These are phyloP conservation scores for Chytriomyces hyalinus DNA, from an alignment of 192 early-diverging fungal species.

Conservation along the genomic window DNA sequence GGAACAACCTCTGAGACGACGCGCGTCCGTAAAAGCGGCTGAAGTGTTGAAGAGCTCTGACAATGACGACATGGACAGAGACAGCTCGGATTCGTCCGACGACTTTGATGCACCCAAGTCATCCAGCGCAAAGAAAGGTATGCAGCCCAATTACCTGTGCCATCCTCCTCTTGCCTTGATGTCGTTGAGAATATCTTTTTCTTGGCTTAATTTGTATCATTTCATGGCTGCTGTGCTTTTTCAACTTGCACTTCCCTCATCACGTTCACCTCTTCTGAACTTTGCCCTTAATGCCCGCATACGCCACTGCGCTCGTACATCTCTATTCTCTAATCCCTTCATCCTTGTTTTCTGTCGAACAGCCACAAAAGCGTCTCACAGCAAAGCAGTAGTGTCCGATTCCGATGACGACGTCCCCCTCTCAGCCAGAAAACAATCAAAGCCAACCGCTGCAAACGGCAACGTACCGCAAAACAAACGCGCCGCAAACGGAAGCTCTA, in stretches of 20 bases:
- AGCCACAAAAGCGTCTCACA: constrained; percentile 13
- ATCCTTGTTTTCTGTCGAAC: background rate
- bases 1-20: background rate
- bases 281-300: background rate
- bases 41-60: background rate
- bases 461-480: too few species aligned
- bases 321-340: background rate
- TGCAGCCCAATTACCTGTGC: background rate
- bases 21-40: background rate
- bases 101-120: background rate
- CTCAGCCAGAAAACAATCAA: constrained; percentile 40
- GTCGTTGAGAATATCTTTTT: background rate
- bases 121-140: background rate
- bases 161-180: background rate
- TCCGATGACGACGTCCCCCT: constrained; percentile 55
- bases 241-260: background rate
- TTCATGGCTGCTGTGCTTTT: background rate
- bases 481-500: too few species aligned
- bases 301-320: background rate
- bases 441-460: background rate
- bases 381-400: constrained; percentile 3
- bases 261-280: background rate
- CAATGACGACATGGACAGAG: background rate
- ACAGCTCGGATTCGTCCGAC: background rate
- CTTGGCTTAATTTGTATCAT: background rate